phyloP scores from a whole-genome alignment of 345 rosid genomes.

The Lepidium didymum region DNA sequence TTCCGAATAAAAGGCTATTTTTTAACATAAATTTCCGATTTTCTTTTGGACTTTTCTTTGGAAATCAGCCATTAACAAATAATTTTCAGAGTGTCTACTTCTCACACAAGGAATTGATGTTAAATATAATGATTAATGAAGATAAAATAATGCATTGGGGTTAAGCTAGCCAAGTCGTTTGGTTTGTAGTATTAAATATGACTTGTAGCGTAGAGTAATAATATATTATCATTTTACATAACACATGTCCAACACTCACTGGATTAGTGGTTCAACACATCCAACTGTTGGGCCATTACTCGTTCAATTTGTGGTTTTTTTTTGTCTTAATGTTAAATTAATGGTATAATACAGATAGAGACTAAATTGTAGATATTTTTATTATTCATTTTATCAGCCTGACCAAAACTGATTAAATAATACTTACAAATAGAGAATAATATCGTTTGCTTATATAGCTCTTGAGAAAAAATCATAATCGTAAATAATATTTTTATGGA shows the following conservation, averaged over 20 bases:
- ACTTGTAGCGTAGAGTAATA: constrained; percentile 4
- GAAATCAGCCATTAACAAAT: background rate
- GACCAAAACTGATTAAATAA: background rate
- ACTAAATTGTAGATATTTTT: too few species aligned
- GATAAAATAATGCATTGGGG: background rate
- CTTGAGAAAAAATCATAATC: background rate
- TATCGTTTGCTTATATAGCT: background rate
- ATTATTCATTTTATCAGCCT: background rate
- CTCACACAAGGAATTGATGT: background rate
- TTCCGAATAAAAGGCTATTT: background rate
- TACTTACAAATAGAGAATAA: background rate
- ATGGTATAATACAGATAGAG: too few species aligned
- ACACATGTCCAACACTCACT: constrained; percentile 19
- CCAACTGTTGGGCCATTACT: constrained; percentile 10
- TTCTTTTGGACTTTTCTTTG: background rate
- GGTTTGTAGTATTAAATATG: background rate
- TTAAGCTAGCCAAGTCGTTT: constrained; percentile 4
- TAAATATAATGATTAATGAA: background rate
- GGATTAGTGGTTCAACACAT: background rate
- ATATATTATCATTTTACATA: constrained; percentile 7
- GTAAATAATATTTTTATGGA: background rate
- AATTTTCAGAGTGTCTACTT: background rate
- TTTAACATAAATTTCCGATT: background rate
- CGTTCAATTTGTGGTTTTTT: too few species aligned
- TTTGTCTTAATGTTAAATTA: too few species aligned